Evolutionary conservation across 169 alveolate species (phyloP).

Genomic region (Plasmodium reichenowi): DNA sequence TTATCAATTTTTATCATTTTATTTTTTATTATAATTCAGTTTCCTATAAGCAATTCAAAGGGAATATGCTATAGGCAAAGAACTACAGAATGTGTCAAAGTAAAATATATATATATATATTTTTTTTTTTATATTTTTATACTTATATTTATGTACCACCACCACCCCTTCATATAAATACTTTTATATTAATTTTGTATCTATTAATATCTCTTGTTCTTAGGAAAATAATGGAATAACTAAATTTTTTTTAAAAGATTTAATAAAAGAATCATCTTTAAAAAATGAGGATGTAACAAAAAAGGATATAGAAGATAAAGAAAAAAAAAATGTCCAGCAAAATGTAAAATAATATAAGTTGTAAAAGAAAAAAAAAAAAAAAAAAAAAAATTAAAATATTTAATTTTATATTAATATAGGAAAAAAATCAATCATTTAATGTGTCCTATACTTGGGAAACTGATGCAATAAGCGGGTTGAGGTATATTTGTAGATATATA

Average conservation of each 20-base stretch:
- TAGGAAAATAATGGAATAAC: constrained; percentile 55
- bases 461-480: constrained; percentile 65
- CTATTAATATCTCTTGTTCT: too few species aligned
- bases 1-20: neutral
- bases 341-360: constrained; percentile 25
- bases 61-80: neutral
- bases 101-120: neutral
- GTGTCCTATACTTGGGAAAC: constrained; percentile 75
- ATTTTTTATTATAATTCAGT: constrained; percentile 19
- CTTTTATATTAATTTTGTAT: too few species aligned
- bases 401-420: constrained; percentile 31
- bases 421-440: constrained; percentile 56
- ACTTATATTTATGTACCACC: too few species aligned
- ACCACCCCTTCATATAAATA: too few species aligned
- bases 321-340: constrained; percentile 11
- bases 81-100: neutral
- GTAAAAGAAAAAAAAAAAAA: neutral
- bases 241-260: constrained; percentile 68
- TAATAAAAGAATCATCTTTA: constrained; percentile 52
- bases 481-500: constrained; percentile 23
- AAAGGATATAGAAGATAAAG: constrained; percentile 23
- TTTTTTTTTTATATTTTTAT: neutral
- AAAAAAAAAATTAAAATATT: neutral
- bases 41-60: constrained; percentile 45
- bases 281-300: constrained; percentile 16